Evolutionary conservation across 2,329 filamentous ascomycete species (phyloP), one percentile per base, ranked within the genome.

Genomic region (Xylaria sp.): DNA sequence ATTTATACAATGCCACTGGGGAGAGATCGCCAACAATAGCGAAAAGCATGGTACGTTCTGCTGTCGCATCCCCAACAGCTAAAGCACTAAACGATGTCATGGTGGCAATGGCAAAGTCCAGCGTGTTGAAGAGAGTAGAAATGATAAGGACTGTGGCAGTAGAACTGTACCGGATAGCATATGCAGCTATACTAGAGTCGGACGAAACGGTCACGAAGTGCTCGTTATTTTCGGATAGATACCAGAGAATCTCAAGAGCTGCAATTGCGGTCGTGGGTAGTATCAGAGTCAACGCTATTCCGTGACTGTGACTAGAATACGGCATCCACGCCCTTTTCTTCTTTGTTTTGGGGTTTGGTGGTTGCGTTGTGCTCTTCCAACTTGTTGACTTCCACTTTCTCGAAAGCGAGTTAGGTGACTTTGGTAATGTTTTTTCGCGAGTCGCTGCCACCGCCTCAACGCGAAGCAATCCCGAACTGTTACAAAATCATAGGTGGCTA

Each of bases 1-100:
- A 13, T 50, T 60, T 60, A 52, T 60, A 60, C 12, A 60, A 50
- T 25, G 58, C 58, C 3, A 52, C 43, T 28, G 30, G 58, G 15
- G 46, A 43, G 5, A 60, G 43, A 41, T 60, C 43, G 9, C 58
- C 58, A 25, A 30, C n/a, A 18, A 60, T 28, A 4, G 58, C 32
- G 30, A 60, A 60, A 9, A 50, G 4, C 10, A 60, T 50, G 3
- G 43, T 50, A 23, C 30, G 58, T 52, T 60, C 58, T 25, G 58
- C 43, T 12, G 45, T 25, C 5, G 20, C 20, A 25, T 25, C 20
- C 45, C 45, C 45, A 15, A 13, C 13, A 13, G 45, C 45, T 25
- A 48, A 25, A 20, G 45, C 20, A 25, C 45, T 46, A 13, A 46
- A 46, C 13, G 45, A 13, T 25, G 45, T 46, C 45, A 46, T 46